Percentiles rank a stretch among this genome's conserved stretches.
Conservation (phyloP, 176 grass and related monocot species). For the Oryza punctata region DNA sequence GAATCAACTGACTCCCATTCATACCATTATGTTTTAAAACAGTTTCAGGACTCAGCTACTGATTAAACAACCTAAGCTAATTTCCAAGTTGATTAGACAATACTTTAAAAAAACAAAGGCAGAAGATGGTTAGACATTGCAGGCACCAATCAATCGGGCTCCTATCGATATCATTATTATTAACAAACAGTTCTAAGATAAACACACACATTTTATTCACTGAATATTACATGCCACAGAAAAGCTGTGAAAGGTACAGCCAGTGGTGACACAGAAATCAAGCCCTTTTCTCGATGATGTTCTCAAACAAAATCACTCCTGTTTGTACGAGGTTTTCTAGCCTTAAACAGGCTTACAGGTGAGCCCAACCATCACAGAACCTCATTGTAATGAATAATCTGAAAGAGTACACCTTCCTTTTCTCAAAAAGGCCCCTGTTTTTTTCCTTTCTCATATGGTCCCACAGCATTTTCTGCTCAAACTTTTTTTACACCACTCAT, state of each 20-base stretch:
- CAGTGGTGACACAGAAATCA: not conserved
- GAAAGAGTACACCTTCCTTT: slow-evolving; percentile 2
- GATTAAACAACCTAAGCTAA: not conserved
- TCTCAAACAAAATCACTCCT: not conserved
- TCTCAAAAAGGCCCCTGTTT: not conserved
- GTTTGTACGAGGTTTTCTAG: not conserved
- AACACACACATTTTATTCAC: not conserved
- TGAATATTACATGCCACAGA: not conserved
- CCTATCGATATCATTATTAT: not conserved
- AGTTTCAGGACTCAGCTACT: not conserved
- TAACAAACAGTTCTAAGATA: not conserved
- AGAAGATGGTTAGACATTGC: not conserved
- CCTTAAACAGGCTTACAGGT: not conserved
- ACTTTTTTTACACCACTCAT: slow-evolving; percentile 5
- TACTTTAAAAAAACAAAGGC: not conserved
- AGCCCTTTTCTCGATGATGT: not conserved
- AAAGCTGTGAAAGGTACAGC: slow-evolving; percentile 5
- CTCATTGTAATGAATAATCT: not conserved
- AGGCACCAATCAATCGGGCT: not conserved
- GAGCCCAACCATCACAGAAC: not conserved
- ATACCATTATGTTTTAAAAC: not conserved
- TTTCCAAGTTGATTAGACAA: not conserved
- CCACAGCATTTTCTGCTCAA: not conserved
- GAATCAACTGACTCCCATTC: not conserved
- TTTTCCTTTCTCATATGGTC: not conserved